Evolutionary conservation across 257 asterid genomes (phyloP).

Genomic region (Solanum habrochaites): DNA sequence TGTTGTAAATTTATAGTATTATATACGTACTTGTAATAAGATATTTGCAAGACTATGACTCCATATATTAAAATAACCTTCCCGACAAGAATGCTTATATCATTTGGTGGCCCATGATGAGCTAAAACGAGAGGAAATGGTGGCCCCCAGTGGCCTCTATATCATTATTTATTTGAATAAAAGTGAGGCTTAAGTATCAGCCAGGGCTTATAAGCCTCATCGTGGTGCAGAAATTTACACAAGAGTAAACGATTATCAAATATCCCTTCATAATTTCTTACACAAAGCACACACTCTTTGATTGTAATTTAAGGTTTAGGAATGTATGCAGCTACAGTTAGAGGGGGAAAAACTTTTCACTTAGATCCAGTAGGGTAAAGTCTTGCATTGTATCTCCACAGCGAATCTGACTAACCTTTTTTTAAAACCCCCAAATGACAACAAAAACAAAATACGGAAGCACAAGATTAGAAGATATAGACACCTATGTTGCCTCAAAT

Average conservation of each 20-base stretch:
- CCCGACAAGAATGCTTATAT: constrained; percentile 58
- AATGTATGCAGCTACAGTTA: constrained; percentile 17
- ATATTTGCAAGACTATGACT: background rate
- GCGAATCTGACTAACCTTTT: constrained; percentile 74
- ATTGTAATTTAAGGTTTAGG: background rate
- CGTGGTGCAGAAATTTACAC: constrained; percentile 30
- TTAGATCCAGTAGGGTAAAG: constrained; percentile 92
- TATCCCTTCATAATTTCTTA: background rate
- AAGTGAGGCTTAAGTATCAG: constrained; percentile 62
- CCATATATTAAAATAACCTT: constrained; percentile 34
- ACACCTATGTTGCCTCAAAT: background rate
- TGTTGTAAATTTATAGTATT: too few species aligned
- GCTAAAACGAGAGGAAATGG: constrained; percentile 50
- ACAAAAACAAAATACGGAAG: background rate
- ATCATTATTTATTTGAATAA: constrained; percentile 59
- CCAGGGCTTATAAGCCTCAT: constrained; percentile 82
- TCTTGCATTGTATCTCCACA: constrained; percentile 78
- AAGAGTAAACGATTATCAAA: constrained; percentile 4
- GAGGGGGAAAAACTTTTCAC: constrained; percentile 8
- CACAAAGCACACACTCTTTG: background rate
- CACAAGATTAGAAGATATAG: background rate
- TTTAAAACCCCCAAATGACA: background rate
- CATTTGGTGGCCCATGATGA: constrained; percentile 49
- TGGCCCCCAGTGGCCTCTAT: constrained; percentile 80
- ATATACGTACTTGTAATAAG: too few species aligned